Evolutionary conservation across 2,329 filamentous ascomycete genomes (phyloP).

Genomic region (Akanthomyces uredinophilus): DNA sequence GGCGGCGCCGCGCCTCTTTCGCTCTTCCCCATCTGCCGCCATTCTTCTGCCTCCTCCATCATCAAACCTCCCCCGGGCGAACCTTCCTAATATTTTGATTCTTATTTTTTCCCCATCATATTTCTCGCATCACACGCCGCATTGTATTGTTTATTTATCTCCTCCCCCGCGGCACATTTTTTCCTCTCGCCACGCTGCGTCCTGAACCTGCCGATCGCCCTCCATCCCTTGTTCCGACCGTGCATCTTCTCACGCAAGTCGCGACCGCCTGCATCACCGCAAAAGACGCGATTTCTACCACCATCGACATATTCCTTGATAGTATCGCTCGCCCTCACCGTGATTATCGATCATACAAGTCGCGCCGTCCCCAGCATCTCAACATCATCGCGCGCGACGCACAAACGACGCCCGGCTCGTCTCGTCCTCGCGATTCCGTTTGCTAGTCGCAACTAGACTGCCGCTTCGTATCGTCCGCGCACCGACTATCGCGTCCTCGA

Average conservation of each 20-base stretch:
- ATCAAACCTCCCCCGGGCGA: background rate
- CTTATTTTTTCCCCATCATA: background rate
- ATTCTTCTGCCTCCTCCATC: constrained; percentile 5
- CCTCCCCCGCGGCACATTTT: too few species aligned
- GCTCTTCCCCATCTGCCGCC: constrained; percentile 10
- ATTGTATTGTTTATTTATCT: too few species aligned
- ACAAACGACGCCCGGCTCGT: background rate
- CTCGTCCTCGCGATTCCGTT: constrained; percentile 3
- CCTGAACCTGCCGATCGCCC: background rate
- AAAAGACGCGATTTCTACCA: background rate
- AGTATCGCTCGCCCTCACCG: background rate
- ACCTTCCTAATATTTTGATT: background rate
- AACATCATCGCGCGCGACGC: background rate
- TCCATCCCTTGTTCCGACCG: constrained; percentile 3
- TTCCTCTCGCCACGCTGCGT: too few species aligned
- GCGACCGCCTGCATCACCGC: background rate
- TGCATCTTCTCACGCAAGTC: constrained; percentile 2
- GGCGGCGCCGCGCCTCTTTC: constrained; percentile 7
- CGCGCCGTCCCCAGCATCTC: background rate
- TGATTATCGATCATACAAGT: background rate
- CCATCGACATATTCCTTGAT: background rate
- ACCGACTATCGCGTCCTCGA: background rate
- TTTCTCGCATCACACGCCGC: background rate
- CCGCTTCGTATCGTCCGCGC: background rate
- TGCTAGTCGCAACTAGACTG: constrained; percentile 1